Base-by-base conservation (phyloP, 768 basidiomycete genomes). In the Harrya chromipes region DNA sequence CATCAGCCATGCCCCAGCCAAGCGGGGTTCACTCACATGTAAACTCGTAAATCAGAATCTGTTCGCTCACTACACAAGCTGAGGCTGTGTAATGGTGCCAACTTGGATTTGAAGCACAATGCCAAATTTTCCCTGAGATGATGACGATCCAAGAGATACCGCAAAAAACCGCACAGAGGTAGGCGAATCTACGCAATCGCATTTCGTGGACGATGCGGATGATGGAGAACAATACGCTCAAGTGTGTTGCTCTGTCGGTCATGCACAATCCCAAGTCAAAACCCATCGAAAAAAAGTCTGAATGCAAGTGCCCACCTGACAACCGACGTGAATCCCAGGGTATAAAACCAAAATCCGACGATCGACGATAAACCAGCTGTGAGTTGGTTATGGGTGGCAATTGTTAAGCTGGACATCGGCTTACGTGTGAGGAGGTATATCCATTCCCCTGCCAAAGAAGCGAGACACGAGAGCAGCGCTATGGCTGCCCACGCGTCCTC, bases 171-270 rank as follows among this genome's bases (percentile, higher is more conserved):
- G 27, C 39, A n/a, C 36, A 43, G 2, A 39, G 1, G 26, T 27
- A 53, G 11, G 49, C 21, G 20, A 52, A 41, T 39, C 16, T 26
- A 8, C 44, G 42, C 13, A 54, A n/a, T 14, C n/a, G 44, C 10
- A 16, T 27, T 31, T 14, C 26, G 14, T 33, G 34, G 20, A 60
- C 6, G 33, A 61, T 34, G 10, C 58, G 58, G 39, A 40, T 49
- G 24, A 61, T 42, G 12, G 60, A 61, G 23, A 50, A 51, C 24
- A 60, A 17, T 21, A 60, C 44, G 47, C 60, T 60, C 36, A 60
- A 6, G 12, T 52, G 46, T 1, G 42, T 19, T 29, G 52, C 33
- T 23, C 48, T 53, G 26, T 39, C 17, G 12, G 37, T 6, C 20
- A 19, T 7, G 13, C 21, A n/a, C 12, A 20, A 33, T 3, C 17